phyloP scores from a whole-genome alignment of 2,329 filamentous ascomycete genomes.

The Cyclaneusma minus region DNA sequence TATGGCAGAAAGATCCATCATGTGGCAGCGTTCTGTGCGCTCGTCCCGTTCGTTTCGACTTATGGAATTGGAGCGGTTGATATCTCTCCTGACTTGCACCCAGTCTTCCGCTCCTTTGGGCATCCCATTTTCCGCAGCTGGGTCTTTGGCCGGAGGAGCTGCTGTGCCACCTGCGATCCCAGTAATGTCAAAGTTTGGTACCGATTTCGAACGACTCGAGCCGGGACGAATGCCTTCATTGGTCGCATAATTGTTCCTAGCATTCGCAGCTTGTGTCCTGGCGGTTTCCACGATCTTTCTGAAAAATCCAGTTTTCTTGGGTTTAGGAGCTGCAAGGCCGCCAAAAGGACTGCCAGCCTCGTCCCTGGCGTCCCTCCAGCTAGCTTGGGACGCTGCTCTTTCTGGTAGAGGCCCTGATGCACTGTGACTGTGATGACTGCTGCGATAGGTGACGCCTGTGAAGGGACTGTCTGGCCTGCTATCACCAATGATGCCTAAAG shows the following conservation, averaged over 20 bases:
- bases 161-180: slow-evolving; percentile 34
- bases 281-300: slow-evolving; percentile 90
- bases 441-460: slow-evolving; percentile 78
- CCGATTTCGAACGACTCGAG: slow-evolving; percentile 15
- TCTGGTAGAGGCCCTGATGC: slow-evolving; percentile 30
- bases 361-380: slow-evolving; percentile 34
- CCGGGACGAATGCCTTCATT: slow-evolving; percentile 27
- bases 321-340: slow-evolving; percentile 60
- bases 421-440: slow-evolving; percentile 61
- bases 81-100: slow-evolving; percentile 93
- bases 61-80: slow-evolving; percentile 87
- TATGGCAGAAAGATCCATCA: slow-evolving; percentile 82
- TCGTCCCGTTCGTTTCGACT: slow-evolving; percentile 80
- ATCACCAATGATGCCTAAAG: slow-evolving; percentile 42
- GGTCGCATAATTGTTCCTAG: slow-evolving; percentile 67
- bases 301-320: slow-evolving; percentile 80
- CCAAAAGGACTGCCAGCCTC: slow-evolving; percentile 60
- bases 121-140: slow-evolving; percentile 50
- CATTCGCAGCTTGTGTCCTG: slow-evolving; percentile 84
- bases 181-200: slow-evolving; percentile 22
- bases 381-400: slow-evolving; percentile 47
- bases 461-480: slow-evolving; percentile 48
- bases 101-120: slow-evolving; percentile 58
- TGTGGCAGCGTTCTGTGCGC: slow-evolving; percentile 75
- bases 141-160: no score